Percentiles rank a stretch among this genome's conserved stretches.
Conservation (phyloP, 257 asterid genomes). For the Solanum infundibuliforme region DNA sequence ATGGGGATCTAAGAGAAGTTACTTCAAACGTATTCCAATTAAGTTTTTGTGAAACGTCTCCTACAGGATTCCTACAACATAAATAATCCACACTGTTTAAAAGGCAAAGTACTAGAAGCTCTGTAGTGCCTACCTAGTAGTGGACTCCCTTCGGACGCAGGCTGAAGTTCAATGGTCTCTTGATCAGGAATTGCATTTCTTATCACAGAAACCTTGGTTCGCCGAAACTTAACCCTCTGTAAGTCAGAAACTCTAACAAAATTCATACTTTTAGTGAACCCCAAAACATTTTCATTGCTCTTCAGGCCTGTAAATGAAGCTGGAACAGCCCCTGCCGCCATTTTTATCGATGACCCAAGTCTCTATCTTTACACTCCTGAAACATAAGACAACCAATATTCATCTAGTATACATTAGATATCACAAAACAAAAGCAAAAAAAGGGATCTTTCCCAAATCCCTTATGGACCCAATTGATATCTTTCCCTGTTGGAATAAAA, state of each 20-base stretch:
- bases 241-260: conserved; percentile 53
- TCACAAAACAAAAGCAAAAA: not conserved
- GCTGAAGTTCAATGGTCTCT: conserved; percentile 84
- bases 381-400: conserved; percentile 1
- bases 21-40: not conserved
- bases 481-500: not conserved
- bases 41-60: not conserved
- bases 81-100: not conserved
- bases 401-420: not conserved
- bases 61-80: not conserved
- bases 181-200: conserved; percentile 62
- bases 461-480: not conserved
- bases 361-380: conserved; percentile 20
- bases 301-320: conserved; percentile 65
- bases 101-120: not conserved
- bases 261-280: conserved; percentile 54
- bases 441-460: not conserved
- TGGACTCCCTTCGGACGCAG: conserved; percentile 91
- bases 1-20: not conserved
- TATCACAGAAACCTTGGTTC: conserved; percentile 52
- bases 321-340: conserved; percentile 91
- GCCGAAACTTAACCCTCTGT: conserved; percentile 59
- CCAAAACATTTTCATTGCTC: conserved; percentile 49
- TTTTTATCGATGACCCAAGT: conserved; percentile 15
- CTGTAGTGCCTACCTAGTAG: conserved; percentile 46